Conservation (phyloP, 73 alveolate genomes). For the Paramecium sexaurelia region DNA sequence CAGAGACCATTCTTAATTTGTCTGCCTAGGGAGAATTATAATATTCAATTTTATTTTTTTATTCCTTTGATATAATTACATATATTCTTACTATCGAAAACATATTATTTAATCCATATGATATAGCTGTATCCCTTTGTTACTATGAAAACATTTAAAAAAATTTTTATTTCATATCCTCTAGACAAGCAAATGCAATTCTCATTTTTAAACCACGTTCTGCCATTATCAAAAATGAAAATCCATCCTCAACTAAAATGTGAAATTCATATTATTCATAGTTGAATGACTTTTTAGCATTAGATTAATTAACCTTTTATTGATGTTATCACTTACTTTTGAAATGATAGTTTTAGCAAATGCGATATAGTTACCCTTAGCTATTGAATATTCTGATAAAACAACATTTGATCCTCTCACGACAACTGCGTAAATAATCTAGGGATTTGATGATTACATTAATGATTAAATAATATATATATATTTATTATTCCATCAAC, state of each 20-base stretch:
- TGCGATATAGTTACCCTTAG: neutral
- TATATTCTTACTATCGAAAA: neutral
- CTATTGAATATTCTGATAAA: slow-evolving; percentile 35
- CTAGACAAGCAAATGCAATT: slow-evolving; percentile 64
- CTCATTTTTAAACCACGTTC: slow-evolving; percentile 62
- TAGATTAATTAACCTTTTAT: neutral
- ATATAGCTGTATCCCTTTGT: slow-evolving; percentile 14
- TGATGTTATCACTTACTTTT: neutral
- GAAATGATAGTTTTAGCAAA: slow-evolving; percentile 6
- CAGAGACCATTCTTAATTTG: neutral
- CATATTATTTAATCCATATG: slow-evolving; percentile 12
- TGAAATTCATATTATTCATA: slow-evolving; percentile 60
- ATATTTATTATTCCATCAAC: no score
- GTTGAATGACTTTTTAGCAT: slow-evolving; percentile 50
- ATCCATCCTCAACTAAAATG: slow-evolving; percentile 59
- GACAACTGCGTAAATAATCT: slow-evolving; percentile 17
- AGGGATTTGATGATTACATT: neutral
- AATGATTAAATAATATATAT: neutral
- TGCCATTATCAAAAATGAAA: slow-evolving; percentile 66
- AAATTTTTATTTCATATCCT: slow-evolving; percentile 42
- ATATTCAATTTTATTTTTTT: slow-evolving; percentile 52
- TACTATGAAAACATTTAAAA: neutral
- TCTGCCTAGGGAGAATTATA: slow-evolving; percentile 70
- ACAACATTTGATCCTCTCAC: slow-evolving; percentile 16
- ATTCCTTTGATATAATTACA: neutral